Percentiles rank a stretch among this genome's conserved stretches.
Conservation (phyloP, 345 rosid species). For the Eucalyptus dawsonii region DNA sequence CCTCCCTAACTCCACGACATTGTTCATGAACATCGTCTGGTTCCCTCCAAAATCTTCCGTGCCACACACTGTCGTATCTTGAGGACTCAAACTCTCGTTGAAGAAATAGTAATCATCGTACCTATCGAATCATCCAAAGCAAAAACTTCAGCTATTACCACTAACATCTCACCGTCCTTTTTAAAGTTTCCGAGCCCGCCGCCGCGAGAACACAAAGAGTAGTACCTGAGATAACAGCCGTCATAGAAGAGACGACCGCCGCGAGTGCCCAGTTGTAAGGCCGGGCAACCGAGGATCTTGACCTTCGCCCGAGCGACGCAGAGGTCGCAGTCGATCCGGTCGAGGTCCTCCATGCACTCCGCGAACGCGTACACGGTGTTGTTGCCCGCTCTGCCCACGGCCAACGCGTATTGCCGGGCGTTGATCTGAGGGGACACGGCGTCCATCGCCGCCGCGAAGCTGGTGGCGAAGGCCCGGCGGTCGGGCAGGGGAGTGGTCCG, state of each 20-base stretch:
- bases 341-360: conserved; percentile 78
- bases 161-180: neutral
- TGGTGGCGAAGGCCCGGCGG: conserved; percentile 24
- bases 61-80: conserved; percentile 35
- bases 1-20: conserved; percentile 33
- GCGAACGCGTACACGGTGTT: conserved; percentile 53
- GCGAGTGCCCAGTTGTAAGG: conserved; percentile 55
- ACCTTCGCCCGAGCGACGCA: conserved; percentile 77
- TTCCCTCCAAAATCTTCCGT: conserved; percentile 28
- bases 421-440: conserved; percentile 20
- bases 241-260: conserved; percentile 70
- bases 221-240: conserved; percentile 10
- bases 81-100: conserved; percentile 25
- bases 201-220: neutral
- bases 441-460: conserved; percentile 48
- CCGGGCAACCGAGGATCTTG: conserved; percentile 51
- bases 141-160: neutral
- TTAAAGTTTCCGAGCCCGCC: neutral
- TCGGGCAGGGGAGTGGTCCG: conserved; percentile 24
- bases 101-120: conserved; percentile 69
- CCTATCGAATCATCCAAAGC: conserved; percentile 8
- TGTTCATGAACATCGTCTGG: conserved; percentile 29
- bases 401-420: conserved; percentile 17
- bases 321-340: conserved; percentile 50
- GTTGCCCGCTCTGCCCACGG: conserved; percentile 16